Conservation (phyloP, 345 rosid genomes). For the Camelina hispida region DNA sequence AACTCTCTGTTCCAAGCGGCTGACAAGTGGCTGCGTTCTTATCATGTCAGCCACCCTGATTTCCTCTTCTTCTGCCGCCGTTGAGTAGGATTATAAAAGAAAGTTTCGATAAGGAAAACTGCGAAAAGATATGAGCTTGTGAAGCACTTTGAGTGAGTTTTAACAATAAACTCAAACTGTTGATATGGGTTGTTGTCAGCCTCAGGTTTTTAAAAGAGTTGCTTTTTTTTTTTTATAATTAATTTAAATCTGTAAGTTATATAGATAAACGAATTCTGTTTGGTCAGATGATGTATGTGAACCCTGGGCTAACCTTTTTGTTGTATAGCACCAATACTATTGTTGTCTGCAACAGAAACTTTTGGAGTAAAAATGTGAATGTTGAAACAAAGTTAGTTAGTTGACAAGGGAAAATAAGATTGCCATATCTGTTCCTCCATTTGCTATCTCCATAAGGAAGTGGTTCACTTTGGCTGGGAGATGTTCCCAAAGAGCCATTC, state of each 20-base stretch:
- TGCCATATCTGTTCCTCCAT: too few species aligned
- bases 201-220: conserved; percentile 10
- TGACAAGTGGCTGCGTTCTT: conserved; percentile 59
- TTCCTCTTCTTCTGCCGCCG: conserved; percentile 62
- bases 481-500: neutral
- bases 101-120: conserved; percentile 8
- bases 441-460: too few species aligned
- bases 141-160: conserved; percentile 19
- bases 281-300: conserved; percentile 38
- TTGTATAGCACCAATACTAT: conserved; percentile 8
- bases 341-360: conserved; percentile 35
- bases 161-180: conserved; percentile 24
- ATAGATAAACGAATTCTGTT: conserved; percentile 36
- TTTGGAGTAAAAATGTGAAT: conserved; percentile 15
- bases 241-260: conserved; percentile 22
- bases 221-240: neutral
- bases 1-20: conserved; percentile 61
- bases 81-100: conserved; percentile 7
- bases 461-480: neutral
- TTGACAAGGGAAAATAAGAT: neutral
- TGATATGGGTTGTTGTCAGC: conserved; percentile 39
- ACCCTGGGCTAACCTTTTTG: conserved; percentile 23
- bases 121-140: neutral
- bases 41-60: conserved; percentile 75
- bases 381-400: conserved; percentile 3